Conservation (phyloP, 805 yeast species). For the Lipomyces sp. region DNA sequence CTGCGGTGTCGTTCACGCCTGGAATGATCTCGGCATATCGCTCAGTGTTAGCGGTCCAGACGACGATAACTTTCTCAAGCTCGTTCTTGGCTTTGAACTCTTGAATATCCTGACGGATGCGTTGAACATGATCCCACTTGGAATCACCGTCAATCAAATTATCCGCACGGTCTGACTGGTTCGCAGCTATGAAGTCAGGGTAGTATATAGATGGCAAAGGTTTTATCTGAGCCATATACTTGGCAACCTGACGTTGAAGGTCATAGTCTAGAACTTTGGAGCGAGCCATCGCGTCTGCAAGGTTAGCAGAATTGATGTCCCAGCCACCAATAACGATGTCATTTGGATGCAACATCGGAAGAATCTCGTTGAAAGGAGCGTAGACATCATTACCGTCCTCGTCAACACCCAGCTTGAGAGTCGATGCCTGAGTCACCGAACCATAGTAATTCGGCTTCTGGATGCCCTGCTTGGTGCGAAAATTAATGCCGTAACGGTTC, state of each 20-base stretch:
- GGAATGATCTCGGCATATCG: slow-evolving; percentile 77
- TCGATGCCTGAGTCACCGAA: slow-evolving; percentile 90
- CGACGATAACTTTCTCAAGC: slow-evolving; percentile 84
- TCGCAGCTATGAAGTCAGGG: slow-evolving; percentile 95
- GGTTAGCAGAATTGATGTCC: slow-evolving; percentile 80
- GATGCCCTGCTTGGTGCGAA: slow-evolving; percentile 81
- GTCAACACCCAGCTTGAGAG: slow-evolving; percentile 88
- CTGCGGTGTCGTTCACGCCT: slow-evolving; percentile 89
- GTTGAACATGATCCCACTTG: slow-evolving; percentile 91
- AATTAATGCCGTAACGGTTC: slow-evolving; percentile 75
- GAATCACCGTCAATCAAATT: slow-evolving; percentile 72
- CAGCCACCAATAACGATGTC: slow-evolving; percentile 91
- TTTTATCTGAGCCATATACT: slow-evolving; percentile 60
- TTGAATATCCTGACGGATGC: slow-evolving; percentile 79
- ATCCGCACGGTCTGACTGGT: slow-evolving; percentile 90
- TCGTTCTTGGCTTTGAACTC: slow-evolving; percentile 72
- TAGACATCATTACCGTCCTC: slow-evolving; percentile 80
- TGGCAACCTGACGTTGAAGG: slow-evolving; percentile 74
- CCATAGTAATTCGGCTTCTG: slow-evolving; percentile 85
- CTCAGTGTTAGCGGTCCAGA: slow-evolving; percentile 98
- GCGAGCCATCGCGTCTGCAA: slow-evolving; percentile 80
- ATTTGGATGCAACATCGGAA: slow-evolving; percentile 89
- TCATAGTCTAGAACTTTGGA: slow-evolving; percentile 86
- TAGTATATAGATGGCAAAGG: slow-evolving; percentile 90
- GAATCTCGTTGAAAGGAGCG: slow-evolving; percentile 86